Conservation (phyloP, 1,139 yeast genomes). For the Debaryomyces subglobosus region DNA sequence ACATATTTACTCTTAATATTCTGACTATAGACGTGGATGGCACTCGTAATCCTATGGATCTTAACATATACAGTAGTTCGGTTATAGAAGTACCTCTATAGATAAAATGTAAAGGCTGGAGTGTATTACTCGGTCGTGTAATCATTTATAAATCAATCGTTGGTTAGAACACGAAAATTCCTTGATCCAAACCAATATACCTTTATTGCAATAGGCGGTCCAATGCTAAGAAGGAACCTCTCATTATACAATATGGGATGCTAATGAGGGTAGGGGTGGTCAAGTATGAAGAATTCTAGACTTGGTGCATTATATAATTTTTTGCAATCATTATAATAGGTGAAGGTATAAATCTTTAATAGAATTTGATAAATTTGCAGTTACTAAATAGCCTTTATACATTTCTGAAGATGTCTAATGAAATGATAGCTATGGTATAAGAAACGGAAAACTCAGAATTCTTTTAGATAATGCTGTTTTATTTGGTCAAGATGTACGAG, state of each 20-base stretch:
- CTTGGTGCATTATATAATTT: neutral
- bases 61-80: conserved; percentile 2
- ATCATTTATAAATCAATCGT: neutral
- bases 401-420: too few species aligned
- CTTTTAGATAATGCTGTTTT: neutral
- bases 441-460: neutral
- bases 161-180: conserved; percentile 2
- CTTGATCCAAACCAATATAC: neutral
- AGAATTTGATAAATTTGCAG: too few species aligned
- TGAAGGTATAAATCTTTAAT: too few species aligned
- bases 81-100: neutral
- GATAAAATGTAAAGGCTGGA: too few species aligned
- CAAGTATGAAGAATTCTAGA: neutral
- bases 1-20: conserved; percentile 6
- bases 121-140: neutral
- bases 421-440: neutral
- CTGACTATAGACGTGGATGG: neutral
- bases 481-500: neutral
- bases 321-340: neutral
- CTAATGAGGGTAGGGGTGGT: neutral
- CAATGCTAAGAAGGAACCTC: neutral
- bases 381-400: too few species aligned
- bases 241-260: neutral
- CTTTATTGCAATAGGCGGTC: neutral
- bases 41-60: neutral